These are phyloP conservation scores for Podospora pseudocomata DNA, from an alignment of 495 filamentous ascomycete species.

Conservation along the genomic window DNA sequence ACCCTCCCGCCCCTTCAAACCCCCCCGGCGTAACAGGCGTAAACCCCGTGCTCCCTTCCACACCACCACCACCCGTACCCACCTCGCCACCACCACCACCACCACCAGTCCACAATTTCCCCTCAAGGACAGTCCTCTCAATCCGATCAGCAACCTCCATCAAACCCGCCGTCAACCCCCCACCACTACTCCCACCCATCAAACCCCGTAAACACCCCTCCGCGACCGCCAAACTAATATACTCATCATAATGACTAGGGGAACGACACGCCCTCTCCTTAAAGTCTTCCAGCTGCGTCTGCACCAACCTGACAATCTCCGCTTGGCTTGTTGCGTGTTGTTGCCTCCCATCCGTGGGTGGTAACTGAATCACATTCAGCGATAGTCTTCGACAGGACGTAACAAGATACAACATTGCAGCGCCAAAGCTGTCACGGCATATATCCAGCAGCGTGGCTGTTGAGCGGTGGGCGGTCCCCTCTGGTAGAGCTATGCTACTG, in stretches of 20 bases:
- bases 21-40: not conserved
- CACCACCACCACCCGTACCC: conserved; percentile 5
- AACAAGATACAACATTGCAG: conserved; percentile 24
- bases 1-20: not conserved
- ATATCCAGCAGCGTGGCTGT: conserved; percentile 13
- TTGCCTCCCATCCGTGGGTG: not conserved
- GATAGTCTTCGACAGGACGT: conserved; percentile 15
- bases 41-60: not conserved
- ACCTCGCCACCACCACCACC: not conserved
- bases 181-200: not conserved
- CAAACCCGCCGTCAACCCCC: conserved; percentile 13
- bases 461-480: not conserved
- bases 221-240: conserved; percentile 17
- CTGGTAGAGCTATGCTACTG: not conserved
- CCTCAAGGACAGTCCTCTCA: conserved; percentile 22
- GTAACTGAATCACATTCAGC: conserved; percentile 10
- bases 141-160: conserved; percentile 23
- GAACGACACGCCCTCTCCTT: conserved; percentile 21
- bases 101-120: conserved; percentile 7
- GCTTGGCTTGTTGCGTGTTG: not conserved
- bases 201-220: conserved; percentile 17
- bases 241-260: conserved; percentile 21
- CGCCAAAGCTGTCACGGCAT: conserved; percentile 29
- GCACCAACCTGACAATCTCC: conserved; percentile 8
- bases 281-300: conserved; percentile 13